Percentiles rank a stretch among this genome's conserved stretches.
Evolutionary conservation across 2,329 filamentous ascomycete species (phyloP).

Genomic region (Pochonia chlamydosporia): DNA sequence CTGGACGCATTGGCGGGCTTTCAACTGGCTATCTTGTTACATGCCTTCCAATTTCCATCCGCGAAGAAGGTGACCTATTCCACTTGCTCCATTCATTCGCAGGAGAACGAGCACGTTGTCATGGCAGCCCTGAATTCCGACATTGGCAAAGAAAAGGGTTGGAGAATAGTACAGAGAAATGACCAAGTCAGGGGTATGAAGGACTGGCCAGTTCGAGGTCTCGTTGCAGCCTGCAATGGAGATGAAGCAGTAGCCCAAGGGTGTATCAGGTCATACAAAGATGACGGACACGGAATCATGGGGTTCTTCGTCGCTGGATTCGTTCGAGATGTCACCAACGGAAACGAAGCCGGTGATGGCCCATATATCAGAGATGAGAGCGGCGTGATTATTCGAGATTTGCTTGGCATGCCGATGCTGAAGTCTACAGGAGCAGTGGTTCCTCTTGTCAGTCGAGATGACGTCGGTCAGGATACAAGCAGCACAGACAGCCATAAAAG

Average conservation of each 20-base stretch:
- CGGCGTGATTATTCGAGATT: conserved; percentile 43
- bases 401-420: conserved; percentile 31
- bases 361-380: conserved; percentile 50
- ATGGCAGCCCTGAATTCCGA: conserved; percentile 62
- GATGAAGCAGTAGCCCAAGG: conserved; percentile 57
- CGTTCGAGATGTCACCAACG: conserved; percentile 32
- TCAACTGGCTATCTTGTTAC: conserved; percentile 74
- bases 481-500: conserved; percentile 15
- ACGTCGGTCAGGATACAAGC: conserved; percentile 8
- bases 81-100: conserved; percentile 81
- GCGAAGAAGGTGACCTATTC: conserved; percentile 81
- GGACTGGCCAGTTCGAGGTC: conserved; percentile 66
- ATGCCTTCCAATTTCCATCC: conserved; percentile 76
- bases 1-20: conserved; percentile 72
- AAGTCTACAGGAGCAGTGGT: conserved; percentile 28
- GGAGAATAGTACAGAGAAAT: conserved; percentile 67
- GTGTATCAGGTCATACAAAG: conserved; percentile 78
- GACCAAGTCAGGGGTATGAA: conserved; percentile 72
- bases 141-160: conserved; percentile 61
- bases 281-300: conserved; percentile 78
- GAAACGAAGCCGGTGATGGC: conserved; percentile 27
- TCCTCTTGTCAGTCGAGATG: conserved; percentile 15
- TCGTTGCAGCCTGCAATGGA: conserved; percentile 40
- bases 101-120: conserved; percentile 88
- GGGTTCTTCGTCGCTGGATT: conserved; percentile 95